Evolutionary conservation across 2,329 filamentous ascomycete genomes (phyloP), one percentile per base, ranked within the genome.

Genomic region (Botrytis tulipae): DNA sequence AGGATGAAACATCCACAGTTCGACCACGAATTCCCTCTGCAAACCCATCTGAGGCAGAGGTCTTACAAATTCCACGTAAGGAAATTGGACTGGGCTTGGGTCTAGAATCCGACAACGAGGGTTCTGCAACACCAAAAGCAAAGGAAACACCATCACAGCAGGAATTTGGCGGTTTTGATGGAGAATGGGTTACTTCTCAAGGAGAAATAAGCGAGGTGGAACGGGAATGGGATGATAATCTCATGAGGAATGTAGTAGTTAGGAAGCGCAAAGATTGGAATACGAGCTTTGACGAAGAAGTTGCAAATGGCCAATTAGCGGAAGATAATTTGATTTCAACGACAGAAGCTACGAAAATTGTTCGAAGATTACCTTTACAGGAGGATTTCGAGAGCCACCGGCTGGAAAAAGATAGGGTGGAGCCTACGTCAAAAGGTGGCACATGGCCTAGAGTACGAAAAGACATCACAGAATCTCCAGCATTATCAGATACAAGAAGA

Each of bases 161-260:
- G 74, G 86, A 87, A 67, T 88, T 88, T 77, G 82, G 83, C 74
- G 83, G 84, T 72, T 89, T 89, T 80, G 89, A 91, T 78, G 88
- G 88, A 60, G 86, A 88, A 79, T 91, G 88, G 88, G 83, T 81
- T 69, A 83, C 84, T 71, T 67, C 75, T 68, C 70, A 72, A n/a
- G 76, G 75, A 73, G 79, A 79, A 46, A 80, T 81, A 44, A 83
- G 80, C 76, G 85, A 88, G 75, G 84, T 85, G 46, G 86, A 86
- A 75, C 82, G 84, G 79, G 86, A 88, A 82, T 88, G 87, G 86
- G 86, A 89, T 76, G 82, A 85, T 75, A 86, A 86, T 80, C 80
- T 87, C 57, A 83, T 84, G 77, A 85, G 86, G 82, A 85, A 87
- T 83, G 87, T 88, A 60, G 85, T 82, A 29, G 84, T 88, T 42